Base-by-base conservation (phyloP, 2,329 filamentous ascomycete genomes). In the Aspergillus costaricaensis region DNA sequence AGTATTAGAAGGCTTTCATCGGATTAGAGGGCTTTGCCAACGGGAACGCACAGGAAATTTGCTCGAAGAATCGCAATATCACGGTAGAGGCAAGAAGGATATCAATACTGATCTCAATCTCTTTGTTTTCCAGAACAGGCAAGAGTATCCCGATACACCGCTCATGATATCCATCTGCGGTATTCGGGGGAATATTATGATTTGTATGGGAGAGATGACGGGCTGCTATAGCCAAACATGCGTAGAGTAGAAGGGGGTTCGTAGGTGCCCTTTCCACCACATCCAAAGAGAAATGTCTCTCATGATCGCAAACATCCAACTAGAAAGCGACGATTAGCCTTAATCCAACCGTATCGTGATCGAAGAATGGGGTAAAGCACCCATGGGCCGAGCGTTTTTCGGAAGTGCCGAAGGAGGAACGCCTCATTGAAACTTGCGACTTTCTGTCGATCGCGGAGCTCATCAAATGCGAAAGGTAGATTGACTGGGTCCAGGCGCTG, bases 11-110 rank as follows among this genome's bases (percentile, higher is more conserved):
- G 17, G n/a, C 12, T 52, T 62, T 44, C 5, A 59, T 60, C 15
- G n/a, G 30, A n/a, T 52, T 12, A 15, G 10, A 8, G 21, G 7
- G 39, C 23, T 41, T 25, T 41, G 14, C 38, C 36, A 27, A 21
- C 23, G 32, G 32, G 5, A 19, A 65, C 71, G 44, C 60, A 75
- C 73, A 73, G 25, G 73, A 74, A 32, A 75, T 70, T 57, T 74
- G 72, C 53, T 75, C 73, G 48, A 74, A 74, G 27, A 74, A 74
- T 39, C 73, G 72, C 8, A 75, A 66, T 41, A 74, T 74, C 4
- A 74, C 72, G 2, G 73, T 74, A 6, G 72, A 74, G 1, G 71
- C 69, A 10, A 75, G 70, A 10, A 75, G 68, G 19, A 73, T 70
- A 25, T 75, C 73, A 41, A 75, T 70, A 14, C 68, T 67, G 39